Evolutionary conservation across 768 basidiomycete genomes (phyloP), one percentile per base, ranked within the genome.

Genomic region (Suillus subalutaceus): DNA sequence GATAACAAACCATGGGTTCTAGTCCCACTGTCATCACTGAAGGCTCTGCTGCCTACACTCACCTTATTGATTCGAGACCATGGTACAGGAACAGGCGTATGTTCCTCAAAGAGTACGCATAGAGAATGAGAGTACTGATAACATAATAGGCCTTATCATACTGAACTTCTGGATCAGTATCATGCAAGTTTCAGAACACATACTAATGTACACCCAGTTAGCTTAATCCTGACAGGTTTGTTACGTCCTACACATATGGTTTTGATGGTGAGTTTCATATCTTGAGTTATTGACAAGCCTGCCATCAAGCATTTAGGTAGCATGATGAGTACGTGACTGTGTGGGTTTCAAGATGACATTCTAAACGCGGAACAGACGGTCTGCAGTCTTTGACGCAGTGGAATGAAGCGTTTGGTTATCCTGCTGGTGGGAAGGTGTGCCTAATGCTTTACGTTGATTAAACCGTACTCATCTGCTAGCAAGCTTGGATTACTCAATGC

Each of bases 31-130:
- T 43, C 43, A 18, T 43, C 18, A 43, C 18, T 2, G 13, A 78
- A 59, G 67, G 69, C 40, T 40, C 40, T 40, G 40, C 40, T 40
- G 82, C 80, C 50, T 87, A 84, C 68, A 74, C 74, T 40, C 84
- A 86, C 67, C 81, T 89, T 65, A 68, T 90, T 66, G 84, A 90
- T 74, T 86, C 88, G 23, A 84, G 77, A 69, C 81, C 86, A 72
- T 91, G 89, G 89, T 88, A 88, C 78, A 90, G 87, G 81, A 90
- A 91, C 79, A 84, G 75, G 74, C 82, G 88, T 87, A 72, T 20
- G 41, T 18, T 43, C 41, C 16, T 43, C 40, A 4, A 40, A 2
- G 40, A 40, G 13, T 40, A 40, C 13, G 40, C 13, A 40, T 15
- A 6, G 12, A 40, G 40, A 40, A 40, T 40, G 40, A 40, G 13